Conservation (phyloP, 305 asterid species). For the Solanum aculeatissimum region DNA sequence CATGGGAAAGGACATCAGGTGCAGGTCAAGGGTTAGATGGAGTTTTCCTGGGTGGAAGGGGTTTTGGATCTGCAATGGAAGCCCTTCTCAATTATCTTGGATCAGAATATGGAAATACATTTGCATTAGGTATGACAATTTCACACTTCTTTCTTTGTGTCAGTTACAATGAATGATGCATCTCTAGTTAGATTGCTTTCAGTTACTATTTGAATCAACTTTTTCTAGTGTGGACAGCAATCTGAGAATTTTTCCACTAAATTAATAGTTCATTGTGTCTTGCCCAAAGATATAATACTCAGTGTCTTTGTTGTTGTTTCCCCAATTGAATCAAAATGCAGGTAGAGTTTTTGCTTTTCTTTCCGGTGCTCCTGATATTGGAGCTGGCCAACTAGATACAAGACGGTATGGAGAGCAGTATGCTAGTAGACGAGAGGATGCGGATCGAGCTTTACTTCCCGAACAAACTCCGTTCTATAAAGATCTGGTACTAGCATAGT, state of each 20-base stretch:
- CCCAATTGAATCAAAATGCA: constrained; percentile 28
- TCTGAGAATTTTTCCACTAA: neutral
- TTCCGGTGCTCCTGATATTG: constrained; percentile 98
- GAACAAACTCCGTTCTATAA: constrained; percentile 94
- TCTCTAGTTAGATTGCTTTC: neutral
- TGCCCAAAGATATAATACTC: neutral
- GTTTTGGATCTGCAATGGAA: constrained; percentile 96
- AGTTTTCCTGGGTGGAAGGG: constrained; percentile 85
- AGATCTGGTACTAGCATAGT: constrained; percentile 62
- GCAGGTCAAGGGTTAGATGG: constrained; percentile 91
- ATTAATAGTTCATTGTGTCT: neutral
- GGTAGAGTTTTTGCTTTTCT: constrained; percentile 91
- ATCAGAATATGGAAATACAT: constrained; percentile 92
- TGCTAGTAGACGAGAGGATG: constrained; percentile 99
- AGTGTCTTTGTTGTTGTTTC: constrained; percentile 3
- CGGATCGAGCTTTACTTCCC: constrained; percentile 96
- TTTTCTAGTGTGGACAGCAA: neutral
- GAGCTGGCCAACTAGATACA: constrained; percentile 96
- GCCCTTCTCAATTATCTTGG: constrained; percentile 82
- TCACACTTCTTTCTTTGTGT: constrained; percentile 8
- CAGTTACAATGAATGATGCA: neutral
- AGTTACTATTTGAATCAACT: neutral
- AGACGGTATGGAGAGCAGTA: constrained; percentile 94
- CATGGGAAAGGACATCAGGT: constrained; percentile 90
- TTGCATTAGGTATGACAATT: constrained; percentile 60